These are phyloP conservation scores for Carallia pectinifolia DNA, from an alignment of 345 rosid species.

Conservation along the genomic window DNA sequence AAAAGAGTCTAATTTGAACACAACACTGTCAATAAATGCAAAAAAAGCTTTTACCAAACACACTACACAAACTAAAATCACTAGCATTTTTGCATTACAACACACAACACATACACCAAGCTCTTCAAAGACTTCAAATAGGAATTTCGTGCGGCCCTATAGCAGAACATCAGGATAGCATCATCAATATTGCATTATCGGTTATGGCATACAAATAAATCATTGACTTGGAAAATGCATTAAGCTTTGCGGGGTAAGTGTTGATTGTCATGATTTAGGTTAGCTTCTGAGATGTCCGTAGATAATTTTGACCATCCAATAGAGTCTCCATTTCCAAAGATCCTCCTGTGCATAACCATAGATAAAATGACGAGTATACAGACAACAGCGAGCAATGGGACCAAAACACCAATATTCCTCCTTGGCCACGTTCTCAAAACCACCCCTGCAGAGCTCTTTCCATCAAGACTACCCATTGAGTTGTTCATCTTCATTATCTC, in stretches of 20 bases:
- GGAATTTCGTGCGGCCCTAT: background rate
- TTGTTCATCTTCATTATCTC: slow-evolving; percentile 94
- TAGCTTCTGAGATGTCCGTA: slow-evolving; percentile 32
- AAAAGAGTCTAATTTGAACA: too few species aligned
- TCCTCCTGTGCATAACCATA: slow-evolving; percentile 44
- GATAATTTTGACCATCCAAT: slow-evolving; percentile 66
- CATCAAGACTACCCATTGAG: slow-evolving; percentile 79
- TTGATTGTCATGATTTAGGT: slow-evolving; percentile 29
- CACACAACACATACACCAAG: background rate
- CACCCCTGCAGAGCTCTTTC: slow-evolving; percentile 45
- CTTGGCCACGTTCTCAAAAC: slow-evolving; percentile 51
- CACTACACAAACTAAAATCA: slow-evolving; percentile 11
- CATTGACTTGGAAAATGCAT: slow-evolving; percentile 19
- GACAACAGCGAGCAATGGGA: slow-evolving; percentile 57
- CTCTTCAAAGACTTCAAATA: background rate
- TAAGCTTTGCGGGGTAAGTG: slow-evolving; percentile 33
- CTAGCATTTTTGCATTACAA: slow-evolving; percentile 10
- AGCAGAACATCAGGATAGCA: background rate
- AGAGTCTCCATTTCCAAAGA: slow-evolving; percentile 18
- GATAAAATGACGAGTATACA: slow-evolving; percentile 58
- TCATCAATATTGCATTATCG: background rate
- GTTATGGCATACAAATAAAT: background rate
- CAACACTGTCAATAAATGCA: background rate
- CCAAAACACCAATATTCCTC: slow-evolving; percentile 40
- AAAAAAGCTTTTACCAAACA: background rate